phyloP scores from a whole-genome alignment of 345 rosid species.

The Melaleuca quinquenervia region DNA sequence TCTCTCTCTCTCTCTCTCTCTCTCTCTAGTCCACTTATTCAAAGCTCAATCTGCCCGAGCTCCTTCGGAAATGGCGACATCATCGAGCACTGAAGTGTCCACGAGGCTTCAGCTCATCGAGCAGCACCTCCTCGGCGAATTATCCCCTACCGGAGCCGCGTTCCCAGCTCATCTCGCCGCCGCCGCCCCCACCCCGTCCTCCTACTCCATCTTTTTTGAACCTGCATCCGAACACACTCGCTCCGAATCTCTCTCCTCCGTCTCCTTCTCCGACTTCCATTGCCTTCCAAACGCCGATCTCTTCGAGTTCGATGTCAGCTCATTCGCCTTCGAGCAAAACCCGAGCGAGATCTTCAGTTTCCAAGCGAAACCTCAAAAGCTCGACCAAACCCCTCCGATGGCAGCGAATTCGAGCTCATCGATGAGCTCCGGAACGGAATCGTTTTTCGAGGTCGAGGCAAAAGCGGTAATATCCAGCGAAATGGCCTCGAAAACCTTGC shows the following conservation, averaged over 20 bases:
- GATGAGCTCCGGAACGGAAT: not conserved
- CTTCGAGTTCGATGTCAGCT: slow-evolving; percentile 1
- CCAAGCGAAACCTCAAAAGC: not conserved
- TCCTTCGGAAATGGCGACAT: not conserved
- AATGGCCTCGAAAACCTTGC: slow-evolving; percentile 13
- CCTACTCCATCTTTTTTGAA: not conserved
- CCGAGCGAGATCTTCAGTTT: not conserved
- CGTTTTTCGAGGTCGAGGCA: slow-evolving; percentile 17
- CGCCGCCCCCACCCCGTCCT: not conserved
- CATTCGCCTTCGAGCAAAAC: not conserved
- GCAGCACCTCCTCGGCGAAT: slow-evolving; percentile 45
- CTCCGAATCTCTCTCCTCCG: slow-evolving; percentile 1
- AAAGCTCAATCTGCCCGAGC: not conserved
- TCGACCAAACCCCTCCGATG: not conserved
- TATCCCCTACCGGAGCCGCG: slow-evolving; percentile 14
- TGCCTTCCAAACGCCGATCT: slow-evolving; percentile 4
- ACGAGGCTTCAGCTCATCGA: slow-evolving; percentile 35
- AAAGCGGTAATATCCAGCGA: slow-evolving; percentile 31
- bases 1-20: not conserved
- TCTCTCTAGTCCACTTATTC: not conserved
- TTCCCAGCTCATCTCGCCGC: not conserved
- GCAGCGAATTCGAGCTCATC: not conserved
- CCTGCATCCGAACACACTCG: not conserved
- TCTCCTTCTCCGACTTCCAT: slow-evolving; percentile 4
- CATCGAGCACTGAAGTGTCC: slow-evolving; percentile 10